Base-by-base conservation (phyloP, 148 eudicot species). In the Arctostaphylos glauca region DNA sequence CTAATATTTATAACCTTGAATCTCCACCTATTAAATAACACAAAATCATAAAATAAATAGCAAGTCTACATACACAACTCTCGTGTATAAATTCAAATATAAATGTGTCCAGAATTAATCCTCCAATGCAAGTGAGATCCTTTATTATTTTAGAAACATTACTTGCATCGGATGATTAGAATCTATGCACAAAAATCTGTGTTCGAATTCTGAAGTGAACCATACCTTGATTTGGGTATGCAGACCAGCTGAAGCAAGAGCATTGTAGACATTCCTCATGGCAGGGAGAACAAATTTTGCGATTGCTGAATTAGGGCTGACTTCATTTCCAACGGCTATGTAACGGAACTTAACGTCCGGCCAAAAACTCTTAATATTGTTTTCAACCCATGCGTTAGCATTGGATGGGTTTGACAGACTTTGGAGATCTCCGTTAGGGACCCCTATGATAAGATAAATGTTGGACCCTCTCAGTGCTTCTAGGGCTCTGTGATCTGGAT, bases 291-390 rank as follows among this genome's bases (percentile, higher is more conserved):
- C 83, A 19, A 46, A 81, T 19, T 81, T 55, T 2, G 83, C 9
- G 67, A 5, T 16, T 71, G 19, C 60, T 56, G 15, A 55, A 2
- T 10, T 64, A 0, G 83, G 83, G 21, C 55, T 73, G 6, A 81
- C 83, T 15, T 81, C 83, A 18, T 81, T 81, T 10, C 83, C 83
- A 5, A 81, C 78, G 18, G 78, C 78, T 2, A 81, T 73, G 83
- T 81, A 81, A 5, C 78, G 78, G 16, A 81, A 81, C 23, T 18
- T 43, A 7, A 81, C 83, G 38, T 2, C 70, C 10, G 83, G 83
- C 76, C 48, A 80, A 41, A 0, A 73, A 75, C 74, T 73, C 16
- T 38, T 56, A 1, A 81, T 53, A 13, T 81, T 44, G 5, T 0
- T 72, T 43, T 72, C 44, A 6, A 81, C 83, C 83, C 83, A 81